A percentile compares a stretch with the other conserved stretches of the same genome.
Evolutionary conservation across 768 basidiomycete genomes (phyloP).

Genomic region (Cantharellus anzutake): DNA sequence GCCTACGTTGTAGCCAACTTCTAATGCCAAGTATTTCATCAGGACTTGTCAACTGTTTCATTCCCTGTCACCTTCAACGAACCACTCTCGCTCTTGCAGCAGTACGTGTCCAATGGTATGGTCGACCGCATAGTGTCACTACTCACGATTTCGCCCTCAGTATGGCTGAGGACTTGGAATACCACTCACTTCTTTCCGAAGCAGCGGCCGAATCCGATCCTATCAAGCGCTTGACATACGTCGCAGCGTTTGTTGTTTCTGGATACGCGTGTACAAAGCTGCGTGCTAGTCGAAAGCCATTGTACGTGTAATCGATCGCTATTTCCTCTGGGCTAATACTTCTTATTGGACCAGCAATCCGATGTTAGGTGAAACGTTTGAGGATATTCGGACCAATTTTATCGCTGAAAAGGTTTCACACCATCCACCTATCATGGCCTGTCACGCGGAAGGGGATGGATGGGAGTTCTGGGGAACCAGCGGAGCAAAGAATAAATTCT

Average conservation of each 20-base stretch:
- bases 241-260: slow-evolving; percentile 75
- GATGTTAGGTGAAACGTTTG: slow-evolving; percentile 77
- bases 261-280: slow-evolving; percentile 64
- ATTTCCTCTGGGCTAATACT: not conserved
- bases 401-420: slow-evolving; percentile 17
- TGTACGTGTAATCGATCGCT: slow-evolving; percentile 31
- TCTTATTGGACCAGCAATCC: slow-evolving; percentile 38
- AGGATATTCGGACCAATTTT: slow-evolving; percentile 35
- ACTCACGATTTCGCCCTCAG: slow-evolving; percentile 3
- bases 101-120: slow-evolving; percentile 15
- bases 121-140: not conserved
- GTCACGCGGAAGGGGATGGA: slow-evolving; percentile 59
- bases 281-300: slow-evolving; percentile 71
- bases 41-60: slow-evolving; percentile 69
- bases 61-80: slow-evolving; percentile 88
- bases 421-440: slow-evolving; percentile 48
- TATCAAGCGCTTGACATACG: slow-evolving; percentile 47
- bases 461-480: slow-evolving; percentile 65
- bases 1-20: not conserved
- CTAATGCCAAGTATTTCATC: not conserved
- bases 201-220: slow-evolving; percentile 40
- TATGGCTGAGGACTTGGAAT: slow-evolving; percentile 66
- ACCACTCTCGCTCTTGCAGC: slow-evolving; percentile 64
- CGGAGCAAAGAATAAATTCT: slow-evolving; percentile 75
- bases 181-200: slow-evolving; percentile 44